These are phyloP conservation scores for Haematococcus lacustris DNA, from an alignment of 139 green algal genomes.

Conservation along the genomic window DNA sequence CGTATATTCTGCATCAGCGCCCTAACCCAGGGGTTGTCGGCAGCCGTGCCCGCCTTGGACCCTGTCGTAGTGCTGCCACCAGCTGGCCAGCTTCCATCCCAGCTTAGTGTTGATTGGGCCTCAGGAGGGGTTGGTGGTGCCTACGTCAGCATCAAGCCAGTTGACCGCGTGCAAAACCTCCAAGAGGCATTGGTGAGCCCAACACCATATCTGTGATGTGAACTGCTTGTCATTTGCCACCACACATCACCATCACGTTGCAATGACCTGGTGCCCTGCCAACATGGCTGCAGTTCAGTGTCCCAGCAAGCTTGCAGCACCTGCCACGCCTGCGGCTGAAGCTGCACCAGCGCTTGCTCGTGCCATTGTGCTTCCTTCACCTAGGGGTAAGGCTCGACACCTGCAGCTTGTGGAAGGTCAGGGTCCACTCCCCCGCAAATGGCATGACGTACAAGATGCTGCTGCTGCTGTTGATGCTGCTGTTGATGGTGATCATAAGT, in stretches of 20 bases:
- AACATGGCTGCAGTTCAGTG: too few relatives aligned
- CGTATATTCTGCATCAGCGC: slow-evolving; percentile 4
- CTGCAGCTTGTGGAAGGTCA: too few relatives aligned
- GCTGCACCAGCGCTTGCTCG: not conserved
- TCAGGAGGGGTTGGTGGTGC: too few relatives aligned
- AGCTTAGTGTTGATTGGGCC: not conserved
- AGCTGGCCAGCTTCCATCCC: not conserved
- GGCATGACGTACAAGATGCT: too few relatives aligned
- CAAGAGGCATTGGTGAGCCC: not conserved
- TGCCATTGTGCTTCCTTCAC: not conserved
- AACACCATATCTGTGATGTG: not conserved
- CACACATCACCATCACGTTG: too few relatives aligned
- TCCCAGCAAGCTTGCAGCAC: too few relatives aligned
- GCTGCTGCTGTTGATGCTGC: too few relatives aligned
- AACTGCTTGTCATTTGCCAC: not conserved
- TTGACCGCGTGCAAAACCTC: not conserved
- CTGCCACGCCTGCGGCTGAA: not conserved
- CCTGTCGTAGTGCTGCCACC: not conserved
- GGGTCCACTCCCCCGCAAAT: too few relatives aligned
- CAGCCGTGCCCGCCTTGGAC: not conserved
- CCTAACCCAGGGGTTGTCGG: not conserved
- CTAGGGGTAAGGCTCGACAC: too few relatives aligned
- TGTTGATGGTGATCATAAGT: too few relatives aligned
- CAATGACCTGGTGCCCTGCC: too few relatives aligned
- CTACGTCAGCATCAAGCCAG: too few relatives aligned